Conservation (phyloP, 2,329 filamentous ascomycete genomes). For the Xylaria sp. region DNA sequence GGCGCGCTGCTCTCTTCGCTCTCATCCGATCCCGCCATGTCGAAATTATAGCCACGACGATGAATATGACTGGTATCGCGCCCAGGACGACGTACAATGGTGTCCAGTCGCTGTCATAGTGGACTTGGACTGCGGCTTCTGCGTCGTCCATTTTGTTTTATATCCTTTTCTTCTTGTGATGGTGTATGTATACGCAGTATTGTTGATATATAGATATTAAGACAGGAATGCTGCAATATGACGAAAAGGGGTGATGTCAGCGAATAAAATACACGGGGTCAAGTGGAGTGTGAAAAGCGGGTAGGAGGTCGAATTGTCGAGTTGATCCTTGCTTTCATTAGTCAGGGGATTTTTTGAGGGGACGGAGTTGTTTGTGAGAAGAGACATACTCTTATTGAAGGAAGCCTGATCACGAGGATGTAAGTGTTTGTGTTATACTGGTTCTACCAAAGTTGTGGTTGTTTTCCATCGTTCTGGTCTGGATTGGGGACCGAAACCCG, state of each 20-base stretch:
- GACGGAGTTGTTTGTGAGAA: background rate
- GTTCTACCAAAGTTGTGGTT: background rate
- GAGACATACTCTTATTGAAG: background rate
- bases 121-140: constrained; percentile 18
- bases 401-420: background rate
- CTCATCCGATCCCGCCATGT: constrained; percentile 32
- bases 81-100: constrained; percentile 42
- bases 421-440: background rate
- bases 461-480: background rate
- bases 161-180: background rate
- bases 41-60: constrained; percentile 36
- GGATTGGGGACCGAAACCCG: background rate
- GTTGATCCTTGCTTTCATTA: constrained; percentile 5
- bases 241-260: constrained; percentile 3
- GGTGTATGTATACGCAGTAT: background rate
- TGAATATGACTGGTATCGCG: constrained; percentile 43
- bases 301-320: background rate
- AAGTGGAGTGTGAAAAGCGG: constrained; percentile 10
- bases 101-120: constrained; percentile 44
- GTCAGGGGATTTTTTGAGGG: background rate
- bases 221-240: background rate
- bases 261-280: background rate
- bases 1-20: background rate
- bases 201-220: background rate
- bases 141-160: constrained; percentile 12